Evolutionary conservation across 805 yeast genomes (phyloP).

Genomic region (Ogataea corticis): DNA sequence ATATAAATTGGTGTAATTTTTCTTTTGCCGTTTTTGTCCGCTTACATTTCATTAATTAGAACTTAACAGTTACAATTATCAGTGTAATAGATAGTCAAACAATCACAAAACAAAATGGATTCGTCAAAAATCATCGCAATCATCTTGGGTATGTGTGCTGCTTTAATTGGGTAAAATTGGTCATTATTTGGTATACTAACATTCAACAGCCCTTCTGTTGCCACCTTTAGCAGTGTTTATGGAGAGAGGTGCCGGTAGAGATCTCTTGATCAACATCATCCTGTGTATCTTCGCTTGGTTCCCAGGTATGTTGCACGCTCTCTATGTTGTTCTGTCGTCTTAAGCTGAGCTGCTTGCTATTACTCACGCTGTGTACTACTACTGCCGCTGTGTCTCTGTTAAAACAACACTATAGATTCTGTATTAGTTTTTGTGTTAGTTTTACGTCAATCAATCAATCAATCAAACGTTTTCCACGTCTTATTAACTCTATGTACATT

Average conservation of each 20-base stretch:
- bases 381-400: slow-evolving; percentile 1
- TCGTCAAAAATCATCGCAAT: slow-evolving; percentile 25
- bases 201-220: slow-evolving; percentile 46
- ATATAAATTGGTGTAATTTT: slow-evolving; percentile 1
- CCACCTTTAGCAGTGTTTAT: slow-evolving; percentile 80
- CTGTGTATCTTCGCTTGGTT: slow-evolving; percentile 65
- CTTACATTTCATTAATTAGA: neutral
- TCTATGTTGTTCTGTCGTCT: slow-evolving; percentile 50
- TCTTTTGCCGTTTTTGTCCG: neutral
- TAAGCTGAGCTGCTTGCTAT: slow-evolving; percentile 10
- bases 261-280: slow-evolving; percentile 62
- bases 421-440: neutral
- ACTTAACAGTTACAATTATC: neutral
- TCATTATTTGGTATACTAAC: neutral
- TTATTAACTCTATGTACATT: slow-evolving; percentile 4
- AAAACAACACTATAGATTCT: neutral
- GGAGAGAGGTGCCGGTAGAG: slow-evolving; percentile 64
- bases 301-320: slow-evolving; percentile 81
- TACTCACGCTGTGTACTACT: slow-evolving; percentile 3
- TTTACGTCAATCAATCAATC: neutral
- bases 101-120: slow-evolving; percentile 13
- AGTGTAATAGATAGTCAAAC: neutral
- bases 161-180: neutral
- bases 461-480: neutral
- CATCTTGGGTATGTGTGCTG: slow-evolving; percentile 25